Evolutionary conservation across 2,329 filamentous ascomycete genomes (phyloP).

Genomic region (Aspergillus luchuensis): DNA sequence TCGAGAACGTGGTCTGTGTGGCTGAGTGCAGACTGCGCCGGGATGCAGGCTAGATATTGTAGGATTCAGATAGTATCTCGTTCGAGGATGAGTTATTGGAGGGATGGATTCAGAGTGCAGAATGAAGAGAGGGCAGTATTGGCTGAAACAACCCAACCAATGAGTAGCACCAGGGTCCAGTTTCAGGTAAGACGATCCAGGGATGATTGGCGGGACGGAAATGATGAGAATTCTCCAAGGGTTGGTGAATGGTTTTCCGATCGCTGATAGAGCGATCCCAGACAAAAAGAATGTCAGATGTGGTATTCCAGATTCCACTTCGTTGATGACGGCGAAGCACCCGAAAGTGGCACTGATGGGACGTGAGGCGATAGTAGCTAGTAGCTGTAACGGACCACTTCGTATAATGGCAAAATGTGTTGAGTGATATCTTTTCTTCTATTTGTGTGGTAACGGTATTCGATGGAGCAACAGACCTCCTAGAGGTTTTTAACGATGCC

Average conservation of each 20-base stretch:
- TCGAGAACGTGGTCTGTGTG: slow-evolving; percentile 40
- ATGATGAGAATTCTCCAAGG: background rate
- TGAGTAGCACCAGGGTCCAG: slow-evolving; percentile 3
- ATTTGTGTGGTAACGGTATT: too few species aligned
- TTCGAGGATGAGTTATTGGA: background rate
- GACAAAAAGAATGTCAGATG: background rate
- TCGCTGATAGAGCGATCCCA: background rate
- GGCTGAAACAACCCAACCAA: slow-evolving; percentile 5
- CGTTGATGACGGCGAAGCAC: background rate
- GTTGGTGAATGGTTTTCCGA: background rate
- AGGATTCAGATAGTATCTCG: background rate
- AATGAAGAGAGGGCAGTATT: background rate
- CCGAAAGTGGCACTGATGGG: background rate
- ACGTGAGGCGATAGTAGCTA: too few species aligned
- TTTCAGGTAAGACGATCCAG: background rate
- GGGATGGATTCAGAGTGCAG: background rate
- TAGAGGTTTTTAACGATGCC: background rate
- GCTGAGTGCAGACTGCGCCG: background rate
- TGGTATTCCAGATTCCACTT: background rate
- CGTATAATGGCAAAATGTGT: too few species aligned
- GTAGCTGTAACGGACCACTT: too few species aligned
- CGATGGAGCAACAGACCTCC: background rate
- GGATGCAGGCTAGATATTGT: background rate
- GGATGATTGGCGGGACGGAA: background rate
- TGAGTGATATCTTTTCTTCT: too few species aligned